These are phyloP conservation scores for Begonia masoniana DNA, from an alignment of 306 rosid species.

Conservation along the genomic window DNA sequence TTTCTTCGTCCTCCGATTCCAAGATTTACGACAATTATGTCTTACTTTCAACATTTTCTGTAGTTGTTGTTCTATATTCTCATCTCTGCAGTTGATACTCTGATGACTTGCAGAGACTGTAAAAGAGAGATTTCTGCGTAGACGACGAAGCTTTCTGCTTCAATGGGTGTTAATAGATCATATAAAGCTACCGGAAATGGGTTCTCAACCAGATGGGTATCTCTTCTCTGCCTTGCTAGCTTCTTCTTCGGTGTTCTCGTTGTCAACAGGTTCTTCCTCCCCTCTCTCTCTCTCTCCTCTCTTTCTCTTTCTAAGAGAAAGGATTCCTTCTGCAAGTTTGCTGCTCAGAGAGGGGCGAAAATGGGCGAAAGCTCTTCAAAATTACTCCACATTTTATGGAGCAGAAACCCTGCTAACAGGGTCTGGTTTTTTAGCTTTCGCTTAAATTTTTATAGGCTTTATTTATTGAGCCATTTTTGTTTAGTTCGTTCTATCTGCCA, in stretches of 20 bases:
- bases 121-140: constrained; percentile 16
- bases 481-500: too few relatives aligned
- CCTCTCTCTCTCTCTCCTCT: constrained; percentile 13
- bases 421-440: too few relatives aligned
- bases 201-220: constrained; percentile 44
- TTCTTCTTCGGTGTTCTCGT: constrained; percentile 49
- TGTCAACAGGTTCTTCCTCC: constrained; percentile 33
- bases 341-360: background rate
- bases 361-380: too few relatives aligned
- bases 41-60: too few relatives aligned
- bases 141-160: constrained; percentile 15
- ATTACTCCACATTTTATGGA: too few relatives aligned
- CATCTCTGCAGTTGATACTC: too few relatives aligned
- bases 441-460: too few relatives aligned
- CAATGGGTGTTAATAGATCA: constrained; percentile 44
- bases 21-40: too few relatives aligned
- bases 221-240: constrained; percentile 40
- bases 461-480: too few relatives aligned
- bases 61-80: too few relatives aligned
- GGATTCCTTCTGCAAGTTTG: constrained; percentile 14
- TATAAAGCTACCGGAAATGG: constrained; percentile 39
- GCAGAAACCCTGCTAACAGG: too few relatives aligned
- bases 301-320: background rate
- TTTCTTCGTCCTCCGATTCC: too few relatives aligned
- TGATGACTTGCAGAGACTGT: background rate